Evolutionary conservation across 2,329 filamentous ascomycete genomes (phyloP).

Genomic region (Gnomoniopsis smithogilvyi): DNA sequence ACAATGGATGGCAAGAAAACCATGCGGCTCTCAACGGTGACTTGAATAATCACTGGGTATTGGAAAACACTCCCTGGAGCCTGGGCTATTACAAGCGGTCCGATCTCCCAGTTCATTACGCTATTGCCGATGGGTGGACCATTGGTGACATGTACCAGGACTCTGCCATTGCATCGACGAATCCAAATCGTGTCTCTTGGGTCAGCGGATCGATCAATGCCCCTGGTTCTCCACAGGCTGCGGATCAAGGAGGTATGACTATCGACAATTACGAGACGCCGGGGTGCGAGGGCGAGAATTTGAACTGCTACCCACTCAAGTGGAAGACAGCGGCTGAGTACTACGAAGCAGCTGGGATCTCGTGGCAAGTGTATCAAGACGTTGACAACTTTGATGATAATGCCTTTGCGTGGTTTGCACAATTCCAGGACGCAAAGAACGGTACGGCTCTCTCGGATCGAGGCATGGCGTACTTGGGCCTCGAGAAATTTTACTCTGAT

Average conservation of each 20-base stretch:
- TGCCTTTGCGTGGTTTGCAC: conserved; percentile 43
- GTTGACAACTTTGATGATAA: conserved; percentile 45
- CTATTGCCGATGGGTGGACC: conserved; percentile 52
- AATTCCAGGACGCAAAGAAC: conserved; percentile 38
- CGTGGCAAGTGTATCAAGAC: conserved; percentile 44
- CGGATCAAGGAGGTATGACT: conserved; percentile 38
- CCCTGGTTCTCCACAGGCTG: conserved; percentile 40
- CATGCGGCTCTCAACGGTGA: conserved; percentile 49
- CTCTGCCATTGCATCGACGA: conserved; percentile 47
- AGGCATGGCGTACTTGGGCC: conserved; percentile 37
- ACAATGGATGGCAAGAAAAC: conserved; percentile 49
- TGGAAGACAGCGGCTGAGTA: conserved; percentile 43
- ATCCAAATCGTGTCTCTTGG: conserved; percentile 50
- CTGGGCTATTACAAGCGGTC: conserved; percentile 48
- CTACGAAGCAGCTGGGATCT: conserved; percentile 37
- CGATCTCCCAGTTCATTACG: conserved; percentile 53
- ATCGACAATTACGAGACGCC: conserved; percentile 50
- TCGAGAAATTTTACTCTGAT: conserved; percentile 43
- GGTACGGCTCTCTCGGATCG: conserved; percentile 34
- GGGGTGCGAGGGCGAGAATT: conserved; percentile 33
- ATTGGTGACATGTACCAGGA: conserved; percentile 57
- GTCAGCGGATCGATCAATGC: conserved; percentile 49
- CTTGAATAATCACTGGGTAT: conserved; percentile 51
- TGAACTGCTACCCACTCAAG: conserved; percentile 44
- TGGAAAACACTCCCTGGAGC: conserved; percentile 50